phyloP scores from a whole-genome alignment of 352 stramenopile species.

The Phytophthora kernoviae region DNA sequence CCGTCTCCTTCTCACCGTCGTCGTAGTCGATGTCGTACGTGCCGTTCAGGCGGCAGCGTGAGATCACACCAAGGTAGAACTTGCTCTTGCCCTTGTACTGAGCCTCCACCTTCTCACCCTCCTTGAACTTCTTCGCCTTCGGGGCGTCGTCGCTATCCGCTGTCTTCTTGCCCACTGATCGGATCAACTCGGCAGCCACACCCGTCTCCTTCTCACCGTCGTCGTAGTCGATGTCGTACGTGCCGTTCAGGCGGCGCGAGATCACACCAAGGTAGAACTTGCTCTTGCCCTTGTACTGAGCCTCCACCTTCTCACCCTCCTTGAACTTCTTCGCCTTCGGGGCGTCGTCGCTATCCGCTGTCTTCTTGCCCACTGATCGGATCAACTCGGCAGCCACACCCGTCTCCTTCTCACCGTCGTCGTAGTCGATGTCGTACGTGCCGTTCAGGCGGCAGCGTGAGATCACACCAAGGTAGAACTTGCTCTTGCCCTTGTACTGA shows the following conservation, averaged over 20 bases:
- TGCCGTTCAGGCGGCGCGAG: slow-evolving; percentile 18
- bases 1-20: slow-evolving; percentile 20
- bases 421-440: slow-evolving; percentile 24
- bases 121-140: slow-evolving; percentile 21
- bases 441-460: slow-evolving; percentile 17
- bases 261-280: slow-evolving; percentile 20
- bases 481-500: slow-evolving; percentile 24
- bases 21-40: slow-evolving; percentile 24
- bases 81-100: slow-evolving; percentile 24
- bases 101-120: slow-evolving; percentile 19
- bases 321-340: slow-evolving; percentile 20
- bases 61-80: slow-evolving; percentile 20
- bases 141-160: slow-evolving; percentile 18
- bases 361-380: slow-evolving; percentile 12
- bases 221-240: slow-evolving; percentile 23
- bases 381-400: slow-evolving; percentile 20
- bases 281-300: slow-evolving; percentile 21
- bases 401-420: slow-evolving; percentile 21
- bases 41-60: too few relatives aligned
- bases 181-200: slow-evolving; percentile 19
- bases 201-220: slow-evolving; percentile 21
- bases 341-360: slow-evolving; percentile 16
- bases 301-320: slow-evolving; percentile 20
- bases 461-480: slow-evolving; percentile 20
- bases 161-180: slow-evolving; percentile 11